Conservation (phyloP, 2,329 filamentous ascomycete species). For the Pseudogymnoascus sp. region DNA sequence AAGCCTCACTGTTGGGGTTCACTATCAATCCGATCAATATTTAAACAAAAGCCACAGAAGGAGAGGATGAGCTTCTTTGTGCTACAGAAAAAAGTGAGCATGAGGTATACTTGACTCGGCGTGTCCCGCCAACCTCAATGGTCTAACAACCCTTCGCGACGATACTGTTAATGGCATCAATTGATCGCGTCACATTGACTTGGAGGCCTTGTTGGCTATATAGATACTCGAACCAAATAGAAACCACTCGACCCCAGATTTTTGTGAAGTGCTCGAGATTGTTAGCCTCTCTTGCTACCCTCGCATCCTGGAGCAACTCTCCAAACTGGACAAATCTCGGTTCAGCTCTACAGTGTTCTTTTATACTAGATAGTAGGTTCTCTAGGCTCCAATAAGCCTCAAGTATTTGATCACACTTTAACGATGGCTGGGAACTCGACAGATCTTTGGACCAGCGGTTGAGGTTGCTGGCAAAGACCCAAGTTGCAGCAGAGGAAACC, state of each 20-base stretch:
- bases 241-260: slow-evolving; percentile 14
- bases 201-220: slow-evolving; percentile 11
- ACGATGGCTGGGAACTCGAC: slow-evolving; percentile 12
- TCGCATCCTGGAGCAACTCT: slow-evolving; percentile 14
- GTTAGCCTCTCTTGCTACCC: slow-evolving; percentile 13
- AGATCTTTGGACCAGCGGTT: slow-evolving; percentile 12
- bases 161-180: slow-evolving; percentile 15
- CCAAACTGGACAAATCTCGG: slow-evolving; percentile 6
- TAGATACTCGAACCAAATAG: slow-evolving; percentile 15
- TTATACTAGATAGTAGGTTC: slow-evolving; percentile 15
- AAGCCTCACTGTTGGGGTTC: background rate
- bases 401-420: slow-evolving; percentile 12
- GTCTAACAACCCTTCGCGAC: background rate
- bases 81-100: background rate
- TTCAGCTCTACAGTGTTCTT: slow-evolving; percentile 9
- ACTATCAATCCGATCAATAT: background rate
- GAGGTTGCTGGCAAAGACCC: slow-evolving; percentile 10
- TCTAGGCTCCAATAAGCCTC: slow-evolving; percentile 19
- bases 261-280: slow-evolving; percentile 11
- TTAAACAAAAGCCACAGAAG: background rate
- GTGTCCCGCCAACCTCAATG: background rate
- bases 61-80: background rate
- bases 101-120: background rate
- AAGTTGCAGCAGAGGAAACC: background rate
- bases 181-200: slow-evolving; percentile 13